phyloP scores from a whole-genome alignment of 139 green algal species.

The Diplosphaera chodatii region DNA sequence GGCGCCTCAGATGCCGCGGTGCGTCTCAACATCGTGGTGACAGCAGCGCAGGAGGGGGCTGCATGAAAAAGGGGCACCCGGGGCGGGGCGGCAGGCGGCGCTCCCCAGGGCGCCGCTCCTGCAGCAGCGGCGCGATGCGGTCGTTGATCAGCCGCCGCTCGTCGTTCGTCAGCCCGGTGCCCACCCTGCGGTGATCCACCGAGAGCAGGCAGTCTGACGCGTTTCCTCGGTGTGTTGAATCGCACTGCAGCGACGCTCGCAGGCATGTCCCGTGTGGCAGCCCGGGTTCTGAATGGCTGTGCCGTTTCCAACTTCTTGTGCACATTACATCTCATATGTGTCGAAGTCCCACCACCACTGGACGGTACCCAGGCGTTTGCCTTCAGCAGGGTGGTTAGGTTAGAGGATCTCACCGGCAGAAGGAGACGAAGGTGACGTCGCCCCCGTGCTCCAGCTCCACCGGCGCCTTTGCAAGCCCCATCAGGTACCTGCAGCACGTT shows the following conservation, averaged over 20 bases:
- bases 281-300: too few species aligned
- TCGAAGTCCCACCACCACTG: not conserved
- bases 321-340: too few species aligned
- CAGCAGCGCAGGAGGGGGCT: too few species aligned
- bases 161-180: conserved; percentile 52
- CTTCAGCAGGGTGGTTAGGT: not conserved
- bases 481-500: conserved; percentile 47
- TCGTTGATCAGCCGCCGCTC: conserved; percentile 35
- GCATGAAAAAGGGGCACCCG: too few species aligned
- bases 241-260: not conserved
- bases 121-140: conserved; percentile 16
- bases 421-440: conserved; percentile 29
- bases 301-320: too few species aligned
- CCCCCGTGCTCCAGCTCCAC: not conserved
- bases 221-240: not conserved
- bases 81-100: not conserved
- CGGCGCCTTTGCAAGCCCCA: conserved; percentile 47
- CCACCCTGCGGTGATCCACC: conserved; percentile 37
- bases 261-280: too few species aligned
- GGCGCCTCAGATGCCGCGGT: not conserved
- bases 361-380: not conserved
- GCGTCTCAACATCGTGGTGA: too few species aligned
- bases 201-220: conserved; percentile 1
- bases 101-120: not conserved
- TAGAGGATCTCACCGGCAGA: conserved; percentile 25